Evolutionary conservation across 805 yeast genomes (phyloP).

Genomic region (Metschnikowia sp.): DNA sequence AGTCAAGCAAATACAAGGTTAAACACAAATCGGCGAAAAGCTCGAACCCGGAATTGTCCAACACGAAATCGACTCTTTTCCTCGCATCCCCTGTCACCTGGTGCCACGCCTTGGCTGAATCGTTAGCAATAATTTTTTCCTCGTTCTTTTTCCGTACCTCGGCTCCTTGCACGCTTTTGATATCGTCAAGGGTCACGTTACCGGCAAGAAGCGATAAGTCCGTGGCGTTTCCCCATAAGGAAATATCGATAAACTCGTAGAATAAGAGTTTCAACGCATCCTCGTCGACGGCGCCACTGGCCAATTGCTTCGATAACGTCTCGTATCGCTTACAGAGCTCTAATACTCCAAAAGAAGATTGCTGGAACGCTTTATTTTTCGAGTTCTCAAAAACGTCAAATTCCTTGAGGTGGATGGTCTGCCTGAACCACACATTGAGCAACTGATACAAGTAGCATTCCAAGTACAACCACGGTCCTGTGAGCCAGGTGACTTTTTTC

Average conservation of each 20-base stretch:
- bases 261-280: conserved; percentile 57
- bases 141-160: conserved; percentile 81
- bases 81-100: conserved; percentile 30
- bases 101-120: conserved; percentile 66
- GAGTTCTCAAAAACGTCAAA: conserved; percentile 73
- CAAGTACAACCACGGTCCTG: conserved; percentile 86
- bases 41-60: conserved; percentile 96
- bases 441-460: conserved; percentile 83
- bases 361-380: conserved; percentile 71
- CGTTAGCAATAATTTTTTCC: conserved; percentile 73
- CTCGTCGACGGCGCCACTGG: conserved; percentile 21
- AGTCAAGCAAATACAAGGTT: conserved; percentile 49
- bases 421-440: conserved; percentile 49
- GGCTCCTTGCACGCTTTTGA: conserved; percentile 87
- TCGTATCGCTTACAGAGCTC: conserved; percentile 67
- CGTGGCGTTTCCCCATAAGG: conserved; percentile 98
- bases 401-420: conserved; percentile 9
- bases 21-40: conserved; percentile 76
- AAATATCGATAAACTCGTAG: conserved; percentile 80
- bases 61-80: conserved; percentile 71
- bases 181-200: conserved; percentile 78
- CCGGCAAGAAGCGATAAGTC: conserved; percentile 87
- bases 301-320: conserved; percentile 34
- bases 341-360: conserved; percentile 72
- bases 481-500: conserved; percentile 57